Conservation (phyloP, 2,329 filamentous ascomycete genomes). For the Pseudocercospora pini-densiflorae region DNA sequence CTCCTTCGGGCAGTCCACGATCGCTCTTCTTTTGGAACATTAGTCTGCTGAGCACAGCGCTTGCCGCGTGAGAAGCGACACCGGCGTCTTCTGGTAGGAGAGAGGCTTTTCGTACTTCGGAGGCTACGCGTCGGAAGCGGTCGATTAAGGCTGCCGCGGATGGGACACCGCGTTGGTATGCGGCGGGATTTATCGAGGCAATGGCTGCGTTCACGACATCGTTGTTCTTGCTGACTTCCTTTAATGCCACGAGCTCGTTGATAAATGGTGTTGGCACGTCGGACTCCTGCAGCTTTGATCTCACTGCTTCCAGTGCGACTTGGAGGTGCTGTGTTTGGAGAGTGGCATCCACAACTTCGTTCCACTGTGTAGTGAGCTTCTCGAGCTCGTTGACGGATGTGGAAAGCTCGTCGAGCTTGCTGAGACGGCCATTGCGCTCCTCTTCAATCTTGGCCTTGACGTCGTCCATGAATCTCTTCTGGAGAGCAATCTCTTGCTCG, state of each 20-base stretch:
- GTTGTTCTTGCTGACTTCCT: constrained; percentile 83
- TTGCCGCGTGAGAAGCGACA: constrained; percentile 91
- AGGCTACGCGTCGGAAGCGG: constrained; percentile 89
- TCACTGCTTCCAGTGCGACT: constrained; percentile 91
- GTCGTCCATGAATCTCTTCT: constrained; percentile 79
- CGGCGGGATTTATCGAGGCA: constrained; percentile 89
- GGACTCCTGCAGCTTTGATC: constrained; percentile 77
- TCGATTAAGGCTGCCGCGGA: constrained; percentile 86
- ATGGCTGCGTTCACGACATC: constrained; percentile 87
- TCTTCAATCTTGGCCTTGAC: constrained; percentile 82
- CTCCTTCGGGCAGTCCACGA: constrained; percentile 72
- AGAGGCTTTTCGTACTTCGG: constrained; percentile 91
- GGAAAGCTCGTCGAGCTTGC: constrained; percentile 81
- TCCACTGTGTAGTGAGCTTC: constrained; percentile 86
- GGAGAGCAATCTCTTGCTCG: constrained; percentile 87
- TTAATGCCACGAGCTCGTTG: constrained; percentile 89
- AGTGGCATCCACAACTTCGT: constrained; percentile 85
- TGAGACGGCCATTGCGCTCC: constrained; percentile 84
- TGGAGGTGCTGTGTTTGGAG: constrained; percentile 95
- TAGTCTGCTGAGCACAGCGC: constrained; percentile 86
- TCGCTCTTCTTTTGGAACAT: constrained; percentile 82
- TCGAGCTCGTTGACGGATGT: constrained; percentile 81
- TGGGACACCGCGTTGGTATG: constrained; percentile 91
- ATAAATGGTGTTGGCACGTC: constrained; percentile 79
- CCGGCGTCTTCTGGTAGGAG: constrained; percentile 92